A percentile compares a stretch with the other conserved stretches of the same genome.
Conservation (phyloP, 1,139 yeast species). For the Kodamaea suecica region DNA sequence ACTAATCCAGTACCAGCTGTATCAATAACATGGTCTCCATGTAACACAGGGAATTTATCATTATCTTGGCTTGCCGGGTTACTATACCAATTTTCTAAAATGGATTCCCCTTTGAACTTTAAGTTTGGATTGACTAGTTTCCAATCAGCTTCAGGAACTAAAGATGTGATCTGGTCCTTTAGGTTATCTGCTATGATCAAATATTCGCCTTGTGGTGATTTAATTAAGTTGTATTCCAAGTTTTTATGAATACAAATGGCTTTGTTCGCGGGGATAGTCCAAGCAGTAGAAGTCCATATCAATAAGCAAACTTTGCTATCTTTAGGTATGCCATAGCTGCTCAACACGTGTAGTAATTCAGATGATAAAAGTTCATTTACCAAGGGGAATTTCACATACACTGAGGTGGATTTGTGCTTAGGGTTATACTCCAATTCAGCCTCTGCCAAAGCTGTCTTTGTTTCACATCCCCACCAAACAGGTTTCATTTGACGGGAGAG, state of each 20-base stretch:
- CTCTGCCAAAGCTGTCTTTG: conserved; percentile 92
- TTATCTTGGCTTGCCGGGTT: conserved; percentile 52
- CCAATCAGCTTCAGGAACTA: conserved; percentile 13
- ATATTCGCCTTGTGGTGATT: conserved; percentile 35
- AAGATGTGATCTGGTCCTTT: conserved; percentile 24
- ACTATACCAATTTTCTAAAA: conserved; percentile 45
- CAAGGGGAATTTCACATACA: conserved; percentile 67
- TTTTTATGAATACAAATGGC: conserved; percentile 73
- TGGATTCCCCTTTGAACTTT: conserved; percentile 40
- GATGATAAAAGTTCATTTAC: conserved; percentile 1
- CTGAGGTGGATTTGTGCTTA: conserved; percentile 67
- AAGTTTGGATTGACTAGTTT: conserved; percentile 5
- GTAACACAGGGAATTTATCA: conserved; percentile 55
- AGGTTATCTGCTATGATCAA: conserved; percentile 52
- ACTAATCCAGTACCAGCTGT: conserved; percentile 92
- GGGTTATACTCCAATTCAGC: conserved; percentile 89
- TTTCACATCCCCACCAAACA: conserved; percentile 96
- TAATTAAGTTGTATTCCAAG: conserved; percentile 54
- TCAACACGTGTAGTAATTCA: conserved; percentile 4
- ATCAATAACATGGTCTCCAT: conserved; percentile 79
- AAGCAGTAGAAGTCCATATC: conserved; percentile 98
- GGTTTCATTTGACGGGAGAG: conserved; percentile 87
- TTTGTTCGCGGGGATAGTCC: conserved; percentile 89
- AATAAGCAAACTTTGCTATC: conserved; percentile 24
- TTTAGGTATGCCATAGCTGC: conserved; percentile 1